Percentiles rank a stretch among this genome's conserved stretches.
phyloP scores from a whole-genome alignment of 108 stramenopile genomes.

The Cylindrotheca fusiformis region DNA sequence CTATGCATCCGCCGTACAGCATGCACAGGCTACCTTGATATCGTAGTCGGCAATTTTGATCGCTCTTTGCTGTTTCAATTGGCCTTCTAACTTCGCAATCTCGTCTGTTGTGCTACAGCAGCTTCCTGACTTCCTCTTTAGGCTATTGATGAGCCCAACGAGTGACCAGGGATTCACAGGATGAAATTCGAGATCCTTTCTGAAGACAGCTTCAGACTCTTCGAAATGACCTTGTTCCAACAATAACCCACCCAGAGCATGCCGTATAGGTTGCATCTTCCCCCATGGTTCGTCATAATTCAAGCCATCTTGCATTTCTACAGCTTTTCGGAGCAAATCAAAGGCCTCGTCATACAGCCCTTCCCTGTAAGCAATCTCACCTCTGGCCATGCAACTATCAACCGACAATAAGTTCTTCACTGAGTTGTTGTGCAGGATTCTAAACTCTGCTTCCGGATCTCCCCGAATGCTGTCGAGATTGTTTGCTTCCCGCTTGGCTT shows the following conservation, averaged over 20 bases:
- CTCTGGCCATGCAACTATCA: constrained; percentile 76
- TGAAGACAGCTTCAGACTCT: constrained; percentile 70
- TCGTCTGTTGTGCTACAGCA: constrained; percentile 22
- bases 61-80: constrained; percentile 42
- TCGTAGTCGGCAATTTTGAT: constrained; percentile 60
- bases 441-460: constrained; percentile 54
- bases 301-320: constrained; percentile 74
- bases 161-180: constrained; percentile 85
- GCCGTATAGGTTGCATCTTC: constrained; percentile 87
- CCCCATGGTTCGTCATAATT: constrained; percentile 90
- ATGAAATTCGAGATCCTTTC: constrained; percentile 73
- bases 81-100: constrained; percentile 34
- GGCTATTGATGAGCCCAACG: constrained; percentile 64
- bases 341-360: constrained; percentile 74
- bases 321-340: constrained; percentile 59
- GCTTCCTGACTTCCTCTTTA: constrained; percentile 26
- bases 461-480: constrained; percentile 56
- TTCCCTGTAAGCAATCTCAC: constrained; percentile 82
- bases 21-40: constrained; percentile 66
- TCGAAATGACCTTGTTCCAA: constrained; percentile 67
- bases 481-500: constrained; percentile 63
- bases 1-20: constrained; percentile 36
- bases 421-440: constrained; percentile 85
- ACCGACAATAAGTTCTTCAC: constrained; percentile 66
- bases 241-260: constrained; percentile 83